Percentiles rank a stretch among this genome's conserved stretches.
Evolutionary conservation across 2,329 filamentous ascomycete species (phyloP).

Genomic region (Zalaria obscura): DNA sequence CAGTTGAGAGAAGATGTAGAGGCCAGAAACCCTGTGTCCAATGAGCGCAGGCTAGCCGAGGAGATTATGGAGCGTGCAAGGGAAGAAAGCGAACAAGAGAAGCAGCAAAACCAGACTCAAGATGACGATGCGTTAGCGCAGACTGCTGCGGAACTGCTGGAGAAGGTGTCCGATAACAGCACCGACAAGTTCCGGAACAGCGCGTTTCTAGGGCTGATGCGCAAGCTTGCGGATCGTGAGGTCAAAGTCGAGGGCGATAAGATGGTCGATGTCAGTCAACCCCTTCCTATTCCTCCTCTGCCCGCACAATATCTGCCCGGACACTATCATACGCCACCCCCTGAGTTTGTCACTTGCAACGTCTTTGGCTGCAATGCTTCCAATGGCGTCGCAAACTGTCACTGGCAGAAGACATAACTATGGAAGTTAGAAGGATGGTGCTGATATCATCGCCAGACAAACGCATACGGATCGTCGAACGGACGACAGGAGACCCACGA

Average conservation of each 20-base stretch:
- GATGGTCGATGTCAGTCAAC: constrained; percentile 39
- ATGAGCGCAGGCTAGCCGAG: neutral
- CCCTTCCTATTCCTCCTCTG: constrained; percentile 2
- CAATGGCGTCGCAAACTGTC: no score
- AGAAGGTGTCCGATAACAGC: constrained; percentile 53
- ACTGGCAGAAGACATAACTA: no score
- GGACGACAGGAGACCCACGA: no score
- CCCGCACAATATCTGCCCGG: neutral
- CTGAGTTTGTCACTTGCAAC: neutral
- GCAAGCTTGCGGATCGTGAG: constrained; percentile 56
- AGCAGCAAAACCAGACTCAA: constrained; percentile 12
- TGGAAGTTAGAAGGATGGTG: no score
- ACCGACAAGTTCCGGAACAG: constrained; percentile 67
- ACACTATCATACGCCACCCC: neutral
- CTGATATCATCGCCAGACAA: no score
- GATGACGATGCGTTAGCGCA: constrained; percentile 55
- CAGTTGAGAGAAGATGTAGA: neutral
- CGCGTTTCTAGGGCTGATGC: constrained; percentile 64
- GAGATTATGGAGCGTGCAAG: neutral
- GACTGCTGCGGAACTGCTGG: constrained; percentile 57
- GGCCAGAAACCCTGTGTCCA: neutral
- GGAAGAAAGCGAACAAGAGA: neutral
- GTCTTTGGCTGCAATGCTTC: neutral
- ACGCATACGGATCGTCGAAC: no score
- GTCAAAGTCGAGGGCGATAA: constrained; percentile 59